Conservation (phyloP, 495 filamentous ascomycete genomes). For the Neurospora sublineolata region DNA sequence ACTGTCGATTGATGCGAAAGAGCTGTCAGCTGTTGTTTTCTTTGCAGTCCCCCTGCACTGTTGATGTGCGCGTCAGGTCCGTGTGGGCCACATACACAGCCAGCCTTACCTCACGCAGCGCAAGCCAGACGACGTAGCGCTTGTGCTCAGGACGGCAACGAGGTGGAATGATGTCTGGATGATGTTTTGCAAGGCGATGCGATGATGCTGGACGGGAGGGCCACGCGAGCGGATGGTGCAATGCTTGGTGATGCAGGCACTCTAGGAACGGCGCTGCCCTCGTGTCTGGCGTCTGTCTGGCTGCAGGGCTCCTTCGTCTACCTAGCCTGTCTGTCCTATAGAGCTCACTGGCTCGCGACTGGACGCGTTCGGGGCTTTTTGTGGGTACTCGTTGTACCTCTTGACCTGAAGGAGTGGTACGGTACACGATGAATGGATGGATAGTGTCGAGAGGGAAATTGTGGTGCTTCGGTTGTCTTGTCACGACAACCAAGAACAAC, state of each 20-base stretch:
- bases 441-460: not conserved
- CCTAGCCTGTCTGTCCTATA: not conserved
- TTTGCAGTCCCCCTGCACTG: constrained; percentile 1
- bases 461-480: not conserved
- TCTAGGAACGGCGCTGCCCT: not conserved
- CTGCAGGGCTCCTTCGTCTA: not conserved
- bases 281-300: not conserved
- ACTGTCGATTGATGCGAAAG: constrained; percentile 27
- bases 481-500: not conserved
- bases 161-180: constrained; percentile 2
- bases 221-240: not conserved
- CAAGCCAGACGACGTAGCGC: constrained; percentile 59
- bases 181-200: constrained; percentile 5
- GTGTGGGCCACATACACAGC: not conserved
- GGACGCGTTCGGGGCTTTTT: not conserved
- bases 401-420: not conserved
- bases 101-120: constrained; percentile 56
- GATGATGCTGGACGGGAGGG: not conserved
- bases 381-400: not conserved
- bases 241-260: not conserved
- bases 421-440: not conserved
- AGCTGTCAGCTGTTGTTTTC: constrained; percentile 8
- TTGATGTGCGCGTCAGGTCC: not conserved
- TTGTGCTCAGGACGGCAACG: constrained; percentile 29
- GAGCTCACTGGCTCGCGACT: not conserved